Conservation (phyloP, 2,329 filamentous ascomycete species). For the Didymella exigua region DNA sequence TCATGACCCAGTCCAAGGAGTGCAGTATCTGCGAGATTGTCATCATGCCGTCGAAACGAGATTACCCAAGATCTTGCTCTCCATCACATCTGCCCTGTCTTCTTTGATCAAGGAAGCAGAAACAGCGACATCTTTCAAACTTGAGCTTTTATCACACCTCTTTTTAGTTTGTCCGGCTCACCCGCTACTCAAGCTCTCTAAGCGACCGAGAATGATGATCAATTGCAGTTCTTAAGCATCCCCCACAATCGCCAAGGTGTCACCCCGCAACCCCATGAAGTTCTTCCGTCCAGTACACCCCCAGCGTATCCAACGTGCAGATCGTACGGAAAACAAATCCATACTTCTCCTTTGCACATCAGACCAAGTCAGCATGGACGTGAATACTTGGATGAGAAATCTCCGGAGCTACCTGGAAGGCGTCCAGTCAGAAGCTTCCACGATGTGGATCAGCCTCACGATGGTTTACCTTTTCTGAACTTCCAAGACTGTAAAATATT, state of each 20-base stretch:
- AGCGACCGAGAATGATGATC: background rate
- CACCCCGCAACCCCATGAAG: constrained; percentile 5
- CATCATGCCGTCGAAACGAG: background rate
- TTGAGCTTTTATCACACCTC: background rate
- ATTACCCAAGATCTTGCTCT: background rate
- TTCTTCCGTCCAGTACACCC: constrained; percentile 11
- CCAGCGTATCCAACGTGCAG: background rate
- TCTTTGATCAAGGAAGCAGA: background rate
- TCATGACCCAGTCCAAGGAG: background rate
- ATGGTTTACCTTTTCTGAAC: background rate
- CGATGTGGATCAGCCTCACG: constrained; percentile 1
- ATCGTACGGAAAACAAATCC: constrained; percentile 10
- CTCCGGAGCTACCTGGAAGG: background rate
- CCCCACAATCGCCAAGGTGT: constrained; percentile 8
- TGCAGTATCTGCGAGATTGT: background rate
- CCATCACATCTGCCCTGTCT: background rate
- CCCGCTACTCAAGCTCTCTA: background rate
- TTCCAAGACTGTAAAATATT: constrained; percentile 3
- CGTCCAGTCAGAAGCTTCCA: background rate
- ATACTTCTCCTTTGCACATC: background rate
- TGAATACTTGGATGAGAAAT: background rate
- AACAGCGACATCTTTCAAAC: background rate
- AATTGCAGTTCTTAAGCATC: background rate
- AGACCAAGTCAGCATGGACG: background rate
- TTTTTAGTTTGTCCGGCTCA: background rate